Conservation (phyloP, 2,329 filamentous ascomycete genomes). For the Alternaria brassicicola region DNA sequence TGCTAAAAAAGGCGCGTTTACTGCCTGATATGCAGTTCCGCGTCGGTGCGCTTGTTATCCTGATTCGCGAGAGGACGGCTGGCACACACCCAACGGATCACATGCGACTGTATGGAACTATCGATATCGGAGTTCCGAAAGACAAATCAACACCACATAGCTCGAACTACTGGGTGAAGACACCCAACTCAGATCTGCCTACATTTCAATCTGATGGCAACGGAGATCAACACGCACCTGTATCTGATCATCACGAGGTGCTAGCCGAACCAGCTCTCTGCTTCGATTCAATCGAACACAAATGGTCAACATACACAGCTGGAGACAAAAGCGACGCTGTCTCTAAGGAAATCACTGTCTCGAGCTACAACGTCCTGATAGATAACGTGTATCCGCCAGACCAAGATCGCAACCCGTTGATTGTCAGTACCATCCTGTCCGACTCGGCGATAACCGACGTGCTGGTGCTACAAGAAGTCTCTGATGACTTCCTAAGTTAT, state of each 20-base stretch:
- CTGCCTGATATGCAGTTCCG: slow-evolving; percentile 59
- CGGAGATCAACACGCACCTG: background rate
- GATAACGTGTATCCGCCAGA: slow-evolving; percentile 48
- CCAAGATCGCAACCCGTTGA: slow-evolving; percentile 45
- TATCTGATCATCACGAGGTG: slow-evolving; percentile 17
- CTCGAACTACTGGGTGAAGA: slow-evolving; percentile 23
- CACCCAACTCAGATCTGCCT: background rate
- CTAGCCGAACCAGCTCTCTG: slow-evolving; percentile 40
- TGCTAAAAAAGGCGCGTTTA: slow-evolving; percentile 60
- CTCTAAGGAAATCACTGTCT: slow-evolving; percentile 36
- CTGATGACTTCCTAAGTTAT: slow-evolving; percentile 65
- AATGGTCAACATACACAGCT: slow-evolving; percentile 29
- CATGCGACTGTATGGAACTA: slow-evolving; percentile 65
- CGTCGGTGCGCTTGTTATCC: slow-evolving; percentile 57
- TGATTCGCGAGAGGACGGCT: slow-evolving; percentile 56
- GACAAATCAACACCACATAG: background rate
- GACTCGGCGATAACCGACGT: slow-evolving; percentile 46
- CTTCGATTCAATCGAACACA: slow-evolving; percentile 29
- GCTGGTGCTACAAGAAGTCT: slow-evolving; percentile 65
- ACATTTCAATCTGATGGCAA: background rate
- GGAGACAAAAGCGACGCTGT: background rate
- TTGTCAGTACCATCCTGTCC: slow-evolving; percentile 46
- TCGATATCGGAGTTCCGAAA: slow-evolving; percentile 43
- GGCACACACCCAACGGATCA: slow-evolving; percentile 42
- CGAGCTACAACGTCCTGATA: slow-evolving; percentile 54